Percentiles rank a stretch among this genome's conserved stretches.
Evolutionary conservation across 2,329 filamentous ascomycete species (phyloP).

Genomic region (Coleophoma eucalyptorum): DNA sequence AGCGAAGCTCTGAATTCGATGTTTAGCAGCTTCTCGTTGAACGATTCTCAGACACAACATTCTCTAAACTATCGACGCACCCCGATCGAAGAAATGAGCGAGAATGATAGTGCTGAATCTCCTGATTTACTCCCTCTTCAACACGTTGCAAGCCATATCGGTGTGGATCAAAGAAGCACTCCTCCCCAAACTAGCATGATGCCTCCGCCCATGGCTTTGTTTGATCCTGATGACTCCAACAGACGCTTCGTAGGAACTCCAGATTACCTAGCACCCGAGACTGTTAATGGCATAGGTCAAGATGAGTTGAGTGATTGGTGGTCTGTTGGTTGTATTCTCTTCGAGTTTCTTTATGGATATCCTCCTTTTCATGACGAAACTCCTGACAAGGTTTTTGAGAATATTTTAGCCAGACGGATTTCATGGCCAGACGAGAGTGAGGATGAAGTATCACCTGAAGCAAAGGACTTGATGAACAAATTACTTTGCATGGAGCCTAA

Average conservation of each 20-base stretch:
- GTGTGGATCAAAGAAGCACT: conserved; percentile 45
- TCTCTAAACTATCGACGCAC: conserved; percentile 42
- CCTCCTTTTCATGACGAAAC: conserved; percentile 90
- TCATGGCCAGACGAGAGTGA: conserved; percentile 87
- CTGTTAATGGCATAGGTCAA: conserved; percentile 90
- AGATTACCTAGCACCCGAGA: conserved; percentile 95
- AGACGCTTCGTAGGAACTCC: conserved; percentile 94
- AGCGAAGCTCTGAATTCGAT: conserved; percentile 82
- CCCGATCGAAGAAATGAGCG: conserved; percentile 71
- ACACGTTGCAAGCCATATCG: conserved; percentile 34
- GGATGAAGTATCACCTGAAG: conserved; percentile 76
- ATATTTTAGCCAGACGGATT: conserved; percentile 85
- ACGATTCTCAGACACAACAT: conserved; percentile 47
- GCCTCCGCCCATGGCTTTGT: conserved; percentile 89
- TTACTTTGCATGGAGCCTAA: conserved; percentile 82
- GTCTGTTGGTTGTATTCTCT: conserved; percentile 98
- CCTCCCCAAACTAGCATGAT: conserved; percentile 69
- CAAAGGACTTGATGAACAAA: conserved; percentile 91
- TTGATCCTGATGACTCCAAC: conserved; percentile 91
- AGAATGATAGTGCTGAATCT: conserved; percentile 68
- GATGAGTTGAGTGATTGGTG: conserved; percentile 99
- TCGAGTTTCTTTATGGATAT: conserved; percentile 90
- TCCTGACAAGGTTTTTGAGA: conserved; percentile 93
- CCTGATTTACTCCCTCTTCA: conserved; percentile 73
- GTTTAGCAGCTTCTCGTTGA: conserved; percentile 74